Conservation (phyloP, 192 early-diverging fungal genomes). For the Paraglomus brasilianum region DNA sequence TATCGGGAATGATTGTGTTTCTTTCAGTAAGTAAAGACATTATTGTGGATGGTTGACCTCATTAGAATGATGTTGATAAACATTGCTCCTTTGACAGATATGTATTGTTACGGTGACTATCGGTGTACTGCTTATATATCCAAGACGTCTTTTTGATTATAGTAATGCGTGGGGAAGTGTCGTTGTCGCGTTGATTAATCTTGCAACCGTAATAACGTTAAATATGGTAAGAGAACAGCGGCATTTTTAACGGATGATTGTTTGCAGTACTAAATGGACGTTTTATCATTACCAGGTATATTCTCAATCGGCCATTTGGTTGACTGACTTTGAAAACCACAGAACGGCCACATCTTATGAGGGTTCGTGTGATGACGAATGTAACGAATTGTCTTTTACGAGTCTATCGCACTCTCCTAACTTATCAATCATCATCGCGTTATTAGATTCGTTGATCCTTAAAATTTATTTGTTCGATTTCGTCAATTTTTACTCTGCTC, state of each 20-base stretch:
- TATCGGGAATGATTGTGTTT: constrained; percentile 44
- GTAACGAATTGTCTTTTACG: background rate
- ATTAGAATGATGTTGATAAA: background rate
- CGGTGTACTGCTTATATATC: constrained; percentile 37
- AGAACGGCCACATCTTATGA: constrained; percentile 43
- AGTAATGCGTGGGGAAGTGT: constrained; percentile 2
- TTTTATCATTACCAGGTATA: constrained; percentile 29
- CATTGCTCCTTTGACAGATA: constrained; percentile 27
- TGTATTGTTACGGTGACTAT: constrained; percentile 49
- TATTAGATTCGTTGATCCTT: constrained; percentile 49
- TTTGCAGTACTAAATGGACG: too few species aligned
- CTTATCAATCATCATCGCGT: background rate
- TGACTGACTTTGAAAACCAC: constrained; percentile 53
- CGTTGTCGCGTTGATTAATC: constrained; percentile 45
- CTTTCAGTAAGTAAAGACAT: constrained; percentile 36
- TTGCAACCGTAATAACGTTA: constrained; percentile 55
- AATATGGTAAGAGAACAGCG: constrained; percentile 44
- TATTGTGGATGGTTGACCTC: background rate
- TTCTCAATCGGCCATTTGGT: constrained; percentile 30
- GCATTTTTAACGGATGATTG: background rate
- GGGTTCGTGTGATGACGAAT: constrained; percentile 28
- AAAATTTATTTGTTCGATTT: constrained; percentile 63
- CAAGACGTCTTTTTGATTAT: constrained; percentile 23
- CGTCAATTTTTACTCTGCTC: constrained; percentile 59
- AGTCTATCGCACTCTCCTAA: background rate